A percentile compares a stretch with the other conserved stretches of the same genome.
phyloP scores from a whole-genome alignment of 345 rosid genomes.

The Sapria himalayana region DNA sequence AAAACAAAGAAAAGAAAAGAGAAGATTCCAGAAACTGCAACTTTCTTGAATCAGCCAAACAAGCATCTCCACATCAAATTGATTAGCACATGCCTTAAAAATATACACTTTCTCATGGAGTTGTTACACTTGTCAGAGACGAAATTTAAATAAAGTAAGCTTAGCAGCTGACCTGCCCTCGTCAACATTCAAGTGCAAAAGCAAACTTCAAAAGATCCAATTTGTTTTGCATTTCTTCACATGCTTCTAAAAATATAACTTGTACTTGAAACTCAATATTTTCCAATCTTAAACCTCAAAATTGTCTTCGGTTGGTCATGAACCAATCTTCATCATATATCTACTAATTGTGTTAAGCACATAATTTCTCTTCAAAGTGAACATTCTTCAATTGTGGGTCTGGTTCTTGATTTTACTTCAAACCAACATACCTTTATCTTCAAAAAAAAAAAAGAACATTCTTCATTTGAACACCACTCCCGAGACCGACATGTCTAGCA shows the following conservation, averaged over 20 bases:
- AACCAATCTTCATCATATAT: constrained; percentile 41
- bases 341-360: constrained; percentile 42
- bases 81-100: too few species aligned
- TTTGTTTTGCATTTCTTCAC: constrained; percentile 48
- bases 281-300: constrained; percentile 32
- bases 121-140: constrained; percentile 25
- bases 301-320: constrained; percentile 28
- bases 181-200: constrained; percentile 40
- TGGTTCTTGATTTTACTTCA: constrained; percentile 87
- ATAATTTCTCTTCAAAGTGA: constrained; percentile 36
- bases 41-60: too few species aligned
- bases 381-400: constrained; percentile 60
- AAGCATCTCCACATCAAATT: too few species aligned
- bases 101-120: constrained; percentile 18
- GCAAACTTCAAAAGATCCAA: constrained; percentile 63
- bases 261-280: constrained; percentile 39
- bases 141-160: constrained; percentile 24
- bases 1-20: too few species aligned
- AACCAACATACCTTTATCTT: constrained; percentile 88
- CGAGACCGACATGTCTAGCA: constrained; percentile 43
- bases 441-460: too few species aligned
- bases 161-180: constrained; percentile 43
- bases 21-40: constrained; percentile 1
- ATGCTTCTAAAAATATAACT: constrained; percentile 48
- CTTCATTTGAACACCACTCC: constrained; percentile 40